Base-by-base conservation (phyloP, 2,329 filamentous ascomycete genomes). In the Trichophyton simii region DNA sequence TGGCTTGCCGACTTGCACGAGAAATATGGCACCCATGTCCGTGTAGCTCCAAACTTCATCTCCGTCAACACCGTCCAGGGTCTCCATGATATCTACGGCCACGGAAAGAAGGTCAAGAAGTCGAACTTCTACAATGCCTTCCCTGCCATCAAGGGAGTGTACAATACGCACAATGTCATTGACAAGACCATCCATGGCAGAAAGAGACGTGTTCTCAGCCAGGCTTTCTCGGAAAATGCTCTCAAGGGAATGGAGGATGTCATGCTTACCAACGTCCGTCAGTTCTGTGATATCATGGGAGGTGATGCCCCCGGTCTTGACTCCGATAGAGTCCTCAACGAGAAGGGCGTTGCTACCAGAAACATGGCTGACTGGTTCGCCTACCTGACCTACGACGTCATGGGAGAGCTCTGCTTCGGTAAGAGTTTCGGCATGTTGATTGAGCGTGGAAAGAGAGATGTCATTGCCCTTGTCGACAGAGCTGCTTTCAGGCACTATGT, bases 41-140 rank as follows among this genome's bases (percentile, higher is more conserved):
- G 89, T 25, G 88, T 87, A 66, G 88, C 87, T 0, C 89, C 89
- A 54, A 90, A 90, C 72, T 84, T 83, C 64, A 77, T 95, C 48
- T 89, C 86, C 0, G 83, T 95, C 76, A 92, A 94, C 78, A 86
- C 83, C 61, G 82, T 81, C 63, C 80, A 81, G 11, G 86, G 87
- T 0, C 77, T 89, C 63, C 83, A 84, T 70, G 81, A 84, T 18
- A 86, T 88, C 64, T 66, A 67, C 41, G 65, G 65, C 48, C 67
- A 68, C 0, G 60, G 64, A 3, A 67, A 68, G 13, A 67, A 69
- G 20, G 68, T 73, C 38, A 62, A 66, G 38, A 73, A 71, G 61
- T 67, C 66, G 22, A 46, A 67, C 57, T 68, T 65, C 50, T 69
- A 69, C 52, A 71, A 73, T 25, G 74, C 78, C 0, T 78, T 80